These are phyloP conservation scores for Apiosordaria backusii DNA, from an alignment of 495 filamentous ascomycete genomes.

Conservation along the genomic window DNA sequence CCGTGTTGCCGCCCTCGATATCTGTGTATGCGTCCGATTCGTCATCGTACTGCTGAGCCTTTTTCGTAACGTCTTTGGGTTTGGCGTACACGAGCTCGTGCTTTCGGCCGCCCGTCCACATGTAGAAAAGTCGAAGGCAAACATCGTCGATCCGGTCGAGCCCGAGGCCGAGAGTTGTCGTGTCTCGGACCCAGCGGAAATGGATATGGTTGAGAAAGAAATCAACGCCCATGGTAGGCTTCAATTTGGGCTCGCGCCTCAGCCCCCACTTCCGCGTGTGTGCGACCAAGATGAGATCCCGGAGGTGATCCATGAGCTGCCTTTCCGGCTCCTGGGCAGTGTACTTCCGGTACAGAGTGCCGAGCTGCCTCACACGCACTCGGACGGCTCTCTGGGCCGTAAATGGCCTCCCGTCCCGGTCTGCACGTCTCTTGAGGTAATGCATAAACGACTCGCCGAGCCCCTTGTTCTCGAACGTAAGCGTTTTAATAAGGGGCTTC, in stretches of 20 bases:
- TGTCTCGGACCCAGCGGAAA: conserved; percentile 18
- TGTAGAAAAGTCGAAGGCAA: conserved; percentile 17
- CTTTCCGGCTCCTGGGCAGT: conserved; percentile 8
- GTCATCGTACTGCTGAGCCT: conserved; percentile 11
- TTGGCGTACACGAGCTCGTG: conserved; percentile 22
- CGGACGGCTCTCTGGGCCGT: conserved; percentile 15
- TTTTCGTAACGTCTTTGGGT: conserved; percentile 7
- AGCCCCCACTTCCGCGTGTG: conserved; percentile 15
- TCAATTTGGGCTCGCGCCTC: conserved; percentile 19
- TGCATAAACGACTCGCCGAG: conserved; percentile 19
- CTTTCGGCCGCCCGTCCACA: conserved; percentile 18
- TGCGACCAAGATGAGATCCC: conserved; percentile 6
- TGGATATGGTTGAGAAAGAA: conserved; percentile 18
- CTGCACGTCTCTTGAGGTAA: conserved; percentile 18
- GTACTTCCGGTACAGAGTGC: conserved; percentile 21
- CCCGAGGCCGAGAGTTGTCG: conserved; percentile 13
- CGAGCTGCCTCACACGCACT: conserved; percentile 17
- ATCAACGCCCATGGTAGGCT: conserved; percentile 21
- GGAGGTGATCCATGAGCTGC: conserved; percentile 19
- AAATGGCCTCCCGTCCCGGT: conserved; percentile 14
- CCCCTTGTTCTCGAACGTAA: conserved; percentile 21
- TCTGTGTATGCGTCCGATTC: conserved; percentile 20
- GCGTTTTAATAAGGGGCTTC: conserved; percentile 16
- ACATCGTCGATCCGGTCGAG: conserved; percentile 21
- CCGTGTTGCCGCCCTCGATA: conserved; percentile 6